These are phyloP conservation scores for Paramecium pentaurelia DNA, from an alignment of 73 alveolate genomes.

Conservation along the genomic window DNA sequence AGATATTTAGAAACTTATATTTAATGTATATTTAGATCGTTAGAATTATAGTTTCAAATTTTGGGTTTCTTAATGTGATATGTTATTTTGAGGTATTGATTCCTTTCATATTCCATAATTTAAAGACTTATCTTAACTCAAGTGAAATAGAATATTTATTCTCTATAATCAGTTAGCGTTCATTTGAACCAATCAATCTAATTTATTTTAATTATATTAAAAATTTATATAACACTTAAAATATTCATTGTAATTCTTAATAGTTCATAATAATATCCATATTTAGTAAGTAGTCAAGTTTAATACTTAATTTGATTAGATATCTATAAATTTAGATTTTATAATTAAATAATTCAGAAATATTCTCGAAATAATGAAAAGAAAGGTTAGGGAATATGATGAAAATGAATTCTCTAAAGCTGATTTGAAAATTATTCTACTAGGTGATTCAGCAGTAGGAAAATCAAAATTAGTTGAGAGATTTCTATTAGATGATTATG, in stretches of 20 bases:
- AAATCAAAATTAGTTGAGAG: slow-evolving; percentile 88
- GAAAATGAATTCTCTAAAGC: slow-evolving; percentile 69
- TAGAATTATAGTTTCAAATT: no score
- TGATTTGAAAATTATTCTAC: slow-evolving; percentile 91
- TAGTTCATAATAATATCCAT: not conserved
- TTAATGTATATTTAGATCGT: no score
- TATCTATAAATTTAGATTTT: not conserved
- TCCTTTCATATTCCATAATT: no score
- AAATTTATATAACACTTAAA: not conserved
- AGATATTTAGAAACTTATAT: no score
- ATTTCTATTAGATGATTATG: slow-evolving; percentile 80
- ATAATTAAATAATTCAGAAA: not conserved
- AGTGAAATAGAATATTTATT: no score
- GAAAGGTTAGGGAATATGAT: slow-evolving; percentile 48
- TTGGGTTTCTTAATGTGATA: no score
- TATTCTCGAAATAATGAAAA: slow-evolving; percentile 8
- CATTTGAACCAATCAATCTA: no score
- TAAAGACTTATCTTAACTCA: no score
- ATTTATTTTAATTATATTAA: not conserved
- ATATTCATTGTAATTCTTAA: not conserved
- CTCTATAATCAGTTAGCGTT: no score
- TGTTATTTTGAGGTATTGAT: no score
- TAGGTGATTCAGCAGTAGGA: slow-evolving; percentile 99
- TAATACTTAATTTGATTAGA: not conserved
- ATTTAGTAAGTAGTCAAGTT: no score